Conservation (phyloP, 108 stramenopile species). For the Conticribra guillardii region DNA sequence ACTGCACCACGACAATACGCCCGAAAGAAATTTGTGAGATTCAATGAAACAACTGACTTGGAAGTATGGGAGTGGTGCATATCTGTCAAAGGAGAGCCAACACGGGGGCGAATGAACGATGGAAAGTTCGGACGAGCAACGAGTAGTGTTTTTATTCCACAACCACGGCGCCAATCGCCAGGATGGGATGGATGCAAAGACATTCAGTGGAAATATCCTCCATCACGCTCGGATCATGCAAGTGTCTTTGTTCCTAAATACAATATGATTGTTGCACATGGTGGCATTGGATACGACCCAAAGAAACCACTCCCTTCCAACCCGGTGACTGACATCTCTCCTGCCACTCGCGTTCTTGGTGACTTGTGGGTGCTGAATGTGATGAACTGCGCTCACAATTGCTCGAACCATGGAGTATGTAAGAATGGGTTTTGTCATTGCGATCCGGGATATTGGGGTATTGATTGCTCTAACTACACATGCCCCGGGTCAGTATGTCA, state of each 20-base stretch:
- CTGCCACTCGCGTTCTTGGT: conserved; percentile 47
- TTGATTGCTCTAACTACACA: conserved; percentile 84
- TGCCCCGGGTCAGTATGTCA: conserved; percentile 88
- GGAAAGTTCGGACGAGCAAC: conserved; percentile 52
- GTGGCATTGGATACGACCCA: conserved; percentile 57
- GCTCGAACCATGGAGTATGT: conserved; percentile 77
- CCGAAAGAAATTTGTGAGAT: conserved; percentile 17
- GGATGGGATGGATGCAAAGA: conserved; percentile 93
- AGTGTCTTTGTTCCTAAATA: conserved; percentile 46
- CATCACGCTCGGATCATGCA: conserved; percentile 64
- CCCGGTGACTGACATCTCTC: conserved; percentile 19
- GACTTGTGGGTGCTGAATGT: conserved; percentile 78
- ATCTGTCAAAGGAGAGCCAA: conserved; percentile 70
- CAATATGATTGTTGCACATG: conserved; percentile 69
- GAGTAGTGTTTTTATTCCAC: conserved; percentile 58
- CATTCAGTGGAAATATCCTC: conserved; percentile 61
- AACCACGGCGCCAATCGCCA: conserved; percentile 70
- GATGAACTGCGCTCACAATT: conserved; percentile 73
- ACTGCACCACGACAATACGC: conserved; percentile 73
- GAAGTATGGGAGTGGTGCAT: conserved; percentile 70
- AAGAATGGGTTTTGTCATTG: conserved; percentile 78
- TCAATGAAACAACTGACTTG: conserved; percentile 44
- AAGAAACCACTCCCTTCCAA: conserved; percentile 37
- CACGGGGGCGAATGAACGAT: conserved; percentile 41
- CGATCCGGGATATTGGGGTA: conserved; percentile 77